Evolutionary conservation across 805 yeast species (phyloP).

Genomic region (Vanderwaltozyma tropicalis): DNA sequence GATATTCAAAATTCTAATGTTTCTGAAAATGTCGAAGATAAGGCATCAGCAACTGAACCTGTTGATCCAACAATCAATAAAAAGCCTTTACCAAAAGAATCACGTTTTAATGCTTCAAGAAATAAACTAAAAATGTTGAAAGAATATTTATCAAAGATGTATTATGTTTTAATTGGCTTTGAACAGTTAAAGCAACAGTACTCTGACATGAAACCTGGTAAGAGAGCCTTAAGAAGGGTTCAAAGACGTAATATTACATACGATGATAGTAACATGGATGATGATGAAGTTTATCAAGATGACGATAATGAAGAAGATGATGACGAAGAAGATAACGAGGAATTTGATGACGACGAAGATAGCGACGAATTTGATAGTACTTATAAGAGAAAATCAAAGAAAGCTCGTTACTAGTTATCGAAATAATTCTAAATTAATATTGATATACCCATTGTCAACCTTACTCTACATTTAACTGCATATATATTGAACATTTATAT

Average conservation of each 20-base stretch:
- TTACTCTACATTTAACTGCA: too few species aligned
- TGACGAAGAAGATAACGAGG: conserved; percentile 7
- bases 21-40: background rate
- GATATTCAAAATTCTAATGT: background rate
- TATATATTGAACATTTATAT: too few species aligned
- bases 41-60: background rate
- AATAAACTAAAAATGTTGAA: conserved; percentile 12
- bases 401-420: conserved; percentile 2
- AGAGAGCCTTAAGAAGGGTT: conserved; percentile 22
- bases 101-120: conserved; percentile 17
- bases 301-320: conserved; percentile 2
- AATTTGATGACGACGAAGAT: conserved; percentile 5
- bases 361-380: conserved; percentile 4
- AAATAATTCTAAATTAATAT: too few species aligned
- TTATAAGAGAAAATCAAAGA: conserved; percentile 5
- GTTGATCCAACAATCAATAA: conserved; percentile 7
- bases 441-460: too few species aligned
- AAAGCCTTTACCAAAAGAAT: conserved; percentile 18
- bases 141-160: conserved; percentile 14
- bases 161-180: conserved; percentile 45
- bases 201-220: conserved; percentile 24
- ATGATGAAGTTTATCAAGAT: conserved; percentile 6
- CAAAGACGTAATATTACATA: conserved; percentile 17
- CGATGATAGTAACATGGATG: conserved; percentile 11
- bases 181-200: conserved; percentile 57